Evolutionary conservation across 78 protist species (phyloP), one percentile per base, ranked within the genome.

Genomic region (Carpediemonas membranifera): DNA sequence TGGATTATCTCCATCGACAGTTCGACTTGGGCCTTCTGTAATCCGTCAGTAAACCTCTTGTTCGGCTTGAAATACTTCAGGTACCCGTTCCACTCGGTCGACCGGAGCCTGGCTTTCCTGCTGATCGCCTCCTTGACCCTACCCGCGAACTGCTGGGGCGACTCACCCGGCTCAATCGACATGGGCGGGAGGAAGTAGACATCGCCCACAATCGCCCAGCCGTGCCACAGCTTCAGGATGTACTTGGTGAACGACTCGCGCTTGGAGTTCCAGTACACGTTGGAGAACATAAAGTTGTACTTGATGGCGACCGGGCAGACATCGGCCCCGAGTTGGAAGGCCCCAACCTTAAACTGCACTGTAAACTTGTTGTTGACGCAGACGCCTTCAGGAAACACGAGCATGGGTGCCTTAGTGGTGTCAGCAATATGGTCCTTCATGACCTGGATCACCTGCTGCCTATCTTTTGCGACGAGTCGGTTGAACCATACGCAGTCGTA

Each of bases 261-360:
- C 53, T 50, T 59, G 31, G 88, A 80, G 58, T 85, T 84, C 93
- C 93, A 88, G 69, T 78, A 91, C 37, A 5, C 5, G 60, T 85
- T 77, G 66, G 86, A 88, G 65, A 86, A 86, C 15, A 25, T 7
- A 14, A n/a, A 65, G 75, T 87, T 88, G 82, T 88, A 87, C 71
- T 88, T 88, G 68, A 91, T 88, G n/a, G 91, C 95, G 52, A 88
- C 59, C 30, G 95, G 95, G 34, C 74, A 53, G 43, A 90, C 65
- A 0, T 34, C 62, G 11, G 63, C 87, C 56, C 71, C 90, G 21
- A 90, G 64, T 25, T 80, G 90, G 39, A 90, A 90, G 28, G 88
- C 87, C 14, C 57, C 59, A 1, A 19, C 5, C 58, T 87, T 90
- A 68, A 90, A 90, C 85, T 81, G 83, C 52, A 87, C 86, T 43